Evolutionary conservation across 257 asterid genomes (phyloP).

Genomic region (Solanum pimpinellifolium): DNA sequence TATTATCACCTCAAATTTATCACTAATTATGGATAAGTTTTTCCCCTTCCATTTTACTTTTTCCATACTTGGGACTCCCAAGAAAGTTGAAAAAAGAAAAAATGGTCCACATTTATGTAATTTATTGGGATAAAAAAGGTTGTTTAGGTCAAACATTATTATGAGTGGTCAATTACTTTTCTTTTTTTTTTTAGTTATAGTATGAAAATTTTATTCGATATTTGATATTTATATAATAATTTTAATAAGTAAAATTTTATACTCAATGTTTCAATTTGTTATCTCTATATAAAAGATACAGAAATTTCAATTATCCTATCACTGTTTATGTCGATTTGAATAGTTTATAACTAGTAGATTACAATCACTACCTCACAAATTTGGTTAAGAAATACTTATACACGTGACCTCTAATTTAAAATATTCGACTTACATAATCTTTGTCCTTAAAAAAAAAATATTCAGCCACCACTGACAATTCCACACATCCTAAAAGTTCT

Average conservation of each 20-base stretch:
- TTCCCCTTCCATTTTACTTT: neutral
- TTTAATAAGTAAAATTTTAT: too few relatives aligned
- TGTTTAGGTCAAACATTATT: neutral
- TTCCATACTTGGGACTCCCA: neutral
- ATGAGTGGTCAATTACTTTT: neutral
- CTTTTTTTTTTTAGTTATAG: too few relatives aligned
- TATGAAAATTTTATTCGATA: accelerated
- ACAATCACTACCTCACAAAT: neutral
- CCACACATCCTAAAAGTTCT: neutral
- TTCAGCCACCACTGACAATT: neutral
- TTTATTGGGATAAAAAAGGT: neutral
- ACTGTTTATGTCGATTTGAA: accelerated
- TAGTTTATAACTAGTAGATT: neutral
- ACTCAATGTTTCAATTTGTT: accelerated
- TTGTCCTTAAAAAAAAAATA: neutral
- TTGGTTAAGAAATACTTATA: neutral
- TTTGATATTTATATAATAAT: accelerated
- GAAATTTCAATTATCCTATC: neutral
- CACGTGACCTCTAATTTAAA: neutral
- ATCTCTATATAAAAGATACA: accelerated
- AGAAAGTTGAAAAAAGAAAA: neutral
- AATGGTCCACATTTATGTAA: neutral
- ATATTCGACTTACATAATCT: neutral
- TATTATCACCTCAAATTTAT: neutral
- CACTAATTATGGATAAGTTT: neutral